These are phyloP conservation scores for Nothophytophthora sp. DNA, from an alignment of 352 stramenopile genomes.

Conservation along the genomic window DNA sequence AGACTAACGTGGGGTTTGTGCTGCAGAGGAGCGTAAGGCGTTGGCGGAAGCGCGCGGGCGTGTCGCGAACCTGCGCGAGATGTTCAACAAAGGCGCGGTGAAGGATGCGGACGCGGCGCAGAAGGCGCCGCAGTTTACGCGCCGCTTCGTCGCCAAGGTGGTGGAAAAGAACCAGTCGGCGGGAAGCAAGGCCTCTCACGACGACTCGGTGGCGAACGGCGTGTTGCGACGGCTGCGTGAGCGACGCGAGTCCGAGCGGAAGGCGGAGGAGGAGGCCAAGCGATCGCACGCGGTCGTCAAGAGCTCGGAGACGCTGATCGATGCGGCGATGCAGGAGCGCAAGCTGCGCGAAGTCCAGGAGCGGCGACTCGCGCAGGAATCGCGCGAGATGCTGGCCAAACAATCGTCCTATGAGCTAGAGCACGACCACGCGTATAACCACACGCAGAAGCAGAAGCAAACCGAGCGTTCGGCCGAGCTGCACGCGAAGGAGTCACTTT, in stretches of 20 bases:
- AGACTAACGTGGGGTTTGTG: no score
- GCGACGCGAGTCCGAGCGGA: constrained; percentile 35
- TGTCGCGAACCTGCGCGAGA: constrained; percentile 60
- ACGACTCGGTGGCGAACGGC: constrained; percentile 22
- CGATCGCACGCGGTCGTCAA: constrained; percentile 24
- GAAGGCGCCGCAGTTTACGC: constrained; percentile 19
- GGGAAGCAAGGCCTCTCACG: no score
- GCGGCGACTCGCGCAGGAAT: constrained; percentile 36
- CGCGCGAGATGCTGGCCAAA: constrained; percentile 36
- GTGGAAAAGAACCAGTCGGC: no score
- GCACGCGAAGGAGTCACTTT: constrained; percentile 31
- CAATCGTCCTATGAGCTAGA: constrained; percentile 34
- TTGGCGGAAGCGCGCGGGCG: constrained; percentile 47
- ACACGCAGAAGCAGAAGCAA: constrained; percentile 37
- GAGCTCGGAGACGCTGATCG: constrained; percentile 52
- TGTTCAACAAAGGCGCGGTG: constrained; percentile 62
- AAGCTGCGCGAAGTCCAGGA: constrained; percentile 41
- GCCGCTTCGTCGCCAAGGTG: constrained; percentile 20
- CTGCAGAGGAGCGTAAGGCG: constrained; percentile 50
- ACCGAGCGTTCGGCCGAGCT: constrained; percentile 22
- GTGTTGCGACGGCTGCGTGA: constrained; percentile 39
- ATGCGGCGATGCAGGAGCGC: constrained; percentile 44
- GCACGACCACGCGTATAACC: constrained; percentile 42
- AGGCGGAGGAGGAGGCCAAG: constrained; percentile 45
- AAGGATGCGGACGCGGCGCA: constrained; percentile 17